Evolutionary conservation across 73 alveolate genomes (phyloP).

Genomic region (Breviolum minutum): DNA sequence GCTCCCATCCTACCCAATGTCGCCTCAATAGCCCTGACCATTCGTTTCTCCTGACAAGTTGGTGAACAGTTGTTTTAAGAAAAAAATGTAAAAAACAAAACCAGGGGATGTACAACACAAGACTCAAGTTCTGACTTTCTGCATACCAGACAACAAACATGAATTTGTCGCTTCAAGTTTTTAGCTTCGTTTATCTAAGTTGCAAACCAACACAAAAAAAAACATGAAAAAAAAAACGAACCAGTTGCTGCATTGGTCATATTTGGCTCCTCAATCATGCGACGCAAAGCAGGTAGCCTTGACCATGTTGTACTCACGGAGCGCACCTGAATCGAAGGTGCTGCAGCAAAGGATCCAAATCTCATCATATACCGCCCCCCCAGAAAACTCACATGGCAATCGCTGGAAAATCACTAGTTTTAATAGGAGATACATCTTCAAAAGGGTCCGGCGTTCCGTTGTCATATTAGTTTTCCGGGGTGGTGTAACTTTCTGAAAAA

Average conservation of each 20-base stretch:
- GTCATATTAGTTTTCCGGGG: no score
- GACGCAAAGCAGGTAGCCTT: slow-evolving; percentile 18
- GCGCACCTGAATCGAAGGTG: slow-evolving; percentile 17
- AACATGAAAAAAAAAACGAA: not conserved
- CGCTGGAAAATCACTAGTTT: no score
- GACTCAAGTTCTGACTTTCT: not conserved
- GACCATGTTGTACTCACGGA: slow-evolving; percentile 16
- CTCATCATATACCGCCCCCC: not conserved
- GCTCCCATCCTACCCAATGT: not conserved
- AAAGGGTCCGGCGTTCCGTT: no score
- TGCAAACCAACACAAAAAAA: no score
- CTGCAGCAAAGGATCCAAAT: no score
- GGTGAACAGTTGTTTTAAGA: not conserved
- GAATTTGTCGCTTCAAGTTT: no score
- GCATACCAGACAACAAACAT: no score
- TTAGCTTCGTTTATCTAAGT: no score
- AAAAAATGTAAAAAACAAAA: not conserved
- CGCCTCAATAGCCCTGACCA: slow-evolving; percentile 74
- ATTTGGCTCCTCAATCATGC: not conserved
- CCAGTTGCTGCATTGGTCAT: not conserved
- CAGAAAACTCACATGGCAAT: no score
- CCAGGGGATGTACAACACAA: not conserved
- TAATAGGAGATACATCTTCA: no score
- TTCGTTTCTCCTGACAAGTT: slow-evolving; percentile 18
- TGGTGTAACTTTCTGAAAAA: no score